Evolutionary conservation across 176 grass and related monocot species (phyloP), one percentile per base, ranked within the genome.

Genomic region (Leersia perrieri): DNA sequence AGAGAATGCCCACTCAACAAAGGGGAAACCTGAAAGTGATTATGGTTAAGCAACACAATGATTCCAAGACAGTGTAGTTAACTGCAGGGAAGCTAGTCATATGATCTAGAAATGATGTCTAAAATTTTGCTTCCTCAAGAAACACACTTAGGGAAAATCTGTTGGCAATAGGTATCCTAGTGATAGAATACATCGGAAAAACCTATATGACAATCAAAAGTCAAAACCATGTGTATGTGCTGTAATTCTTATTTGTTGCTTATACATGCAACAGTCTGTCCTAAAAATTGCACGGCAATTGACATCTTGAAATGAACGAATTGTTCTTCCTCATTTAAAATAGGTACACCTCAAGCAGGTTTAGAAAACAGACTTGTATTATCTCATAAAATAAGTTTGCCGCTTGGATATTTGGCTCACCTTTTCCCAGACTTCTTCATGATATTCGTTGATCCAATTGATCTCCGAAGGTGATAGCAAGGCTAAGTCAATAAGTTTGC

Each of bases 391-490:
- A 77, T n/a, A 64, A 31, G 33, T 25, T 27, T 39, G 3, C 18
- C 31, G 68, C 22, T 64, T 11, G 12, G 42, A 71, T 26, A 70
- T 63, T 58, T 1, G 65, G 76, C 86, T 79, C 60, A 98, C 95
- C 92, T 94, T 98, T 81, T 95, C 74, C 95, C 90, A 93, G 60
- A 98, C 92, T 82, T 91, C 41, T 22, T 70, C 73, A 49, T 98
- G 92, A 82, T 98, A 95, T 18, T 89, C 72, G 58, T 98, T 95
- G 15, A 98, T 40, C 92, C 95, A 98, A 62, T 84, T 89, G 33
- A 95, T 91, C 82, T 98, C 92, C 68, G 15, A 79, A 53, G 61
- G 63, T 77, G 95, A 98, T 33, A 98, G 75, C 61, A 98, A 83
- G 73, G 88, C 86, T 4, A 55, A 29, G 20, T 93, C 86, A 78